Percentiles rank a stretch among this genome's conserved stretches.
Evolutionary conservation across 2,329 filamentous ascomycete species (phyloP).

Genomic region (Aureobasidium pullulans): DNA sequence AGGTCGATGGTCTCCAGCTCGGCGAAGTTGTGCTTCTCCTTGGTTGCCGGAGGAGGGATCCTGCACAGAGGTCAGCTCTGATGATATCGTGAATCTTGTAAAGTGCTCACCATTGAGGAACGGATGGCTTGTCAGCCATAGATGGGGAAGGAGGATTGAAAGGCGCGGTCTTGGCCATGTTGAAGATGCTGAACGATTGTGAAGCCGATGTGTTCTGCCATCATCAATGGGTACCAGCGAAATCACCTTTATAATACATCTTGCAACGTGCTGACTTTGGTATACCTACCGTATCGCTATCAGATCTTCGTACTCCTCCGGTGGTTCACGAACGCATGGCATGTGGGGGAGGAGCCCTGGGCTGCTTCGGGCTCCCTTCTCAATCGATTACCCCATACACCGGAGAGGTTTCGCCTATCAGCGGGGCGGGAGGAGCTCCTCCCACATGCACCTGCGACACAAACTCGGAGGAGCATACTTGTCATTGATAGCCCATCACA

Average conservation of each 20-base stretch:
- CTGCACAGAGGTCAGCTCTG: not conserved
- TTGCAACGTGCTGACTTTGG: not conserved
- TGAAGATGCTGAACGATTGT: not conserved
- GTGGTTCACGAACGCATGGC: not conserved
- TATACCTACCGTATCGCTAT: not conserved
- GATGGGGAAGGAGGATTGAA: constrained; percentile 36
- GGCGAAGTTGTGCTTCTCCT: not conserved
- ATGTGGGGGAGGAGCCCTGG: not conserved
- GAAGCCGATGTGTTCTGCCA: not conserved
- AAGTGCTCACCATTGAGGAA: constrained; percentile 21
- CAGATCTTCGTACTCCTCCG: not conserved
- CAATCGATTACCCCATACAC: not conserved
- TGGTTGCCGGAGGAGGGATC: constrained; percentile 15
- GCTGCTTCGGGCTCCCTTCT: not conserved
- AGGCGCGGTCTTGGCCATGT: constrained; percentile 29
- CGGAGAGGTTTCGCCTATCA: not conserved
- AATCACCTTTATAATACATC: not conserved
- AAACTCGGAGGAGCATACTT: not conserved
- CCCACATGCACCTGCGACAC: not conserved
- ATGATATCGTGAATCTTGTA: not conserved
- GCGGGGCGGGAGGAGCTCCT: not conserved
- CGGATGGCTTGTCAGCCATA: constrained; percentile 35
- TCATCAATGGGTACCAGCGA: not conserved
- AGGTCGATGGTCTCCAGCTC: not conserved
- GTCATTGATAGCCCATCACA: not conserved